Evolutionary conservation across 2,329 filamentous ascomycete species (phyloP).

Genomic region (Elsinoe australis): DNA sequence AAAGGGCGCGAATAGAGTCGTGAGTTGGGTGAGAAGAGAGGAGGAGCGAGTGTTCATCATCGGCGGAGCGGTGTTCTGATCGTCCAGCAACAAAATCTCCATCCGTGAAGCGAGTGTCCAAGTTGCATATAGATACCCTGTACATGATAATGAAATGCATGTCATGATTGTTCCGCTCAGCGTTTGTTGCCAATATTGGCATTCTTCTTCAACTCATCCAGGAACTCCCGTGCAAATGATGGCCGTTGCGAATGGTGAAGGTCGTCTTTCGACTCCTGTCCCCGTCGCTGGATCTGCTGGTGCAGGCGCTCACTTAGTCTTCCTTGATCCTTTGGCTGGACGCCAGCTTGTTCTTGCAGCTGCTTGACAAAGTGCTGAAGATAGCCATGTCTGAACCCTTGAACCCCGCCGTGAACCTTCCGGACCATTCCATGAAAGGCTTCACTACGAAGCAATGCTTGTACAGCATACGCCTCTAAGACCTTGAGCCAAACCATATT

Average conservation of each 20-base stretch:
- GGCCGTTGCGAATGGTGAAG: slow-evolving; percentile 2
- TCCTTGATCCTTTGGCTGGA: background rate
- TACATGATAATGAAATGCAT: background rate
- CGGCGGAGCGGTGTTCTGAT: slow-evolving; percentile 74
- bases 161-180: background rate
- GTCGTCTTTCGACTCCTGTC: background rate
- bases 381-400: slow-evolving; percentile 36
- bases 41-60: slow-evolving; percentile 95
- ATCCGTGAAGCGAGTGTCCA: background rate
- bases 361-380: slow-evolving; percentile 48
- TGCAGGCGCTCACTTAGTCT: background rate
- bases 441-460: slow-evolving; percentile 46
- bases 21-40: slow-evolving; percentile 85
- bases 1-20: slow-evolving; percentile 78
- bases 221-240: slow-evolving; percentile 8
- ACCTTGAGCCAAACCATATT: slow-evolving; percentile 11
- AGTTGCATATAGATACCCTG: slow-evolving; percentile 1
- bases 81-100: background rate
- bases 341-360: slow-evolving; percentile 37
- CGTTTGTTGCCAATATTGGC: background rate
- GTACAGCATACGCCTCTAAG: slow-evolving; percentile 16
- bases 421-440: slow-evolving; percentile 49
- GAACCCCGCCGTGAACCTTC: slow-evolving; percentile 42
- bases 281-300: background rate
- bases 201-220: slow-evolving; percentile 7